Percentiles rank a stretch among this genome's conserved stretches.
Conservation (phyloP, 306 rosid genomes). For the Echinosophora koreensis region DNA sequence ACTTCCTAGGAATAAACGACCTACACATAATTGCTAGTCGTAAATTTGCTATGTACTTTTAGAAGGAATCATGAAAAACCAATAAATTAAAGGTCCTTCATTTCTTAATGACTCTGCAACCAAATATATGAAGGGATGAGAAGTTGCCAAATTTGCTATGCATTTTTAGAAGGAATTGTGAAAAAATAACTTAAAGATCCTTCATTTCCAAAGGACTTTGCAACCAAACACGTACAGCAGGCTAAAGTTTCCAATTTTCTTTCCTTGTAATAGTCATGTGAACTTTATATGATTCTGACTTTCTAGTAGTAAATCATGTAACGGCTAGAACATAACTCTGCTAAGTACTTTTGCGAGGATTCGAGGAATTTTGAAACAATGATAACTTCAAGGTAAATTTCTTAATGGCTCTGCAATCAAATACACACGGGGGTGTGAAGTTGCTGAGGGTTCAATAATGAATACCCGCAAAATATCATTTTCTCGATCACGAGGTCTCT, state of each 20-base stretch:
- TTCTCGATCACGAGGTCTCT: constrained; percentile 96
- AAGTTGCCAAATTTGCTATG: too few relatives aligned
- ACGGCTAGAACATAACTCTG: constrained; percentile 20
- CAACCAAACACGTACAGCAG: too few relatives aligned
- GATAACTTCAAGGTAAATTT: constrained; percentile 6
- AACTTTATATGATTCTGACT: background rate
- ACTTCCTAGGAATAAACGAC: constrained; percentile 5
- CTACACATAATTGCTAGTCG: constrained; percentile 16
- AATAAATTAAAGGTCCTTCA: constrained; percentile 17
- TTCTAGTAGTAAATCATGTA: constrained; percentile 12
- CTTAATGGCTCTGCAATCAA: background rate
- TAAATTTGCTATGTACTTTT: background rate
- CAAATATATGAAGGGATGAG: background rate
- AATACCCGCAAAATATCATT: constrained; percentile 87
- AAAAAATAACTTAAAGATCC: too few relatives aligned
- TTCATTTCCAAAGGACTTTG: too few relatives aligned
- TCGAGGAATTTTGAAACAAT: background rate
- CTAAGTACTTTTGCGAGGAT: background rate
- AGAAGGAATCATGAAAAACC: background rate
- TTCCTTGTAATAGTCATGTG: background rate
- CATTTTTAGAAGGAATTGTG: too few relatives aligned
- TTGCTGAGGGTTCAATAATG: background rate
- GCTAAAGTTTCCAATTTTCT: too few relatives aligned
- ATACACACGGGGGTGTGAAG: background rate
- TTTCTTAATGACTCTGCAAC: background rate